Percentiles rank a stretch among this genome's conserved stretches.
phyloP scores from a whole-genome alignment of 495 filamentous ascomycete genomes.

The Echria macrotheca region DNA sequence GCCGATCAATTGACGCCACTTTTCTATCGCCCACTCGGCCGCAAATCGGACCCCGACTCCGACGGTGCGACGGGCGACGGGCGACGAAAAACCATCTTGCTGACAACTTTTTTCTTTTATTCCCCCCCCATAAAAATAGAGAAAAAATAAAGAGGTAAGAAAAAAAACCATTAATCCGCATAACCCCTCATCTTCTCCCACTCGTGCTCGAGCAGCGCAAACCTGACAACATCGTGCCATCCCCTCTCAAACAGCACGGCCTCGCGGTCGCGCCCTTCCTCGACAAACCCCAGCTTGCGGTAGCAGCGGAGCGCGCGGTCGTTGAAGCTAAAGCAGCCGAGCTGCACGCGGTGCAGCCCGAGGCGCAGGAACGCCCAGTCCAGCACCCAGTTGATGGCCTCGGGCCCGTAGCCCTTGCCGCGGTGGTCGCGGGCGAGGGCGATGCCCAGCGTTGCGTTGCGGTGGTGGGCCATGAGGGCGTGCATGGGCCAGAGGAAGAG shows the following conservation, averaged over 20 bases:
- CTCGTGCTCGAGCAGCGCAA: conserved; percentile 45
- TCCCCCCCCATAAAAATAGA: too few species aligned
- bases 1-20: conserved; percentile 2
- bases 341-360: conserved; percentile 43
- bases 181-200: conserved; percentile 29
- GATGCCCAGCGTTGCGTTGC: conserved; percentile 38
- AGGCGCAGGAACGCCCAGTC: conserved; percentile 43
- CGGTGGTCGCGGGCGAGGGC: conserved; percentile 33
- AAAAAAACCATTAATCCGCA: not conserved
- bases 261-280: conserved; percentile 46
- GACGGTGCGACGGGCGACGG: not conserved
- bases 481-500: conserved; percentile 26
- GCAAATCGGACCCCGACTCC: conserved; percentile 1
- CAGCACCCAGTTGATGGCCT: conserved; percentile 48
- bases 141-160: too few species aligned
- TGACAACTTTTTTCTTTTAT: too few species aligned
- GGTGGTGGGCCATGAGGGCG: conserved; percentile 31
- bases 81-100: not conserved
- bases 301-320: conserved; percentile 39
- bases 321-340: conserved; percentile 41
- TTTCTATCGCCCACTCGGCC: not conserved
- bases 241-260: conserved; percentile 34
- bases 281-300: conserved; percentile 41
- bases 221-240: conserved; percentile 40
- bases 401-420: conserved; percentile 48